Base-by-base conservation (phyloP, 768 basidiomycete species). In the Filobasidium floriforme region DNA sequence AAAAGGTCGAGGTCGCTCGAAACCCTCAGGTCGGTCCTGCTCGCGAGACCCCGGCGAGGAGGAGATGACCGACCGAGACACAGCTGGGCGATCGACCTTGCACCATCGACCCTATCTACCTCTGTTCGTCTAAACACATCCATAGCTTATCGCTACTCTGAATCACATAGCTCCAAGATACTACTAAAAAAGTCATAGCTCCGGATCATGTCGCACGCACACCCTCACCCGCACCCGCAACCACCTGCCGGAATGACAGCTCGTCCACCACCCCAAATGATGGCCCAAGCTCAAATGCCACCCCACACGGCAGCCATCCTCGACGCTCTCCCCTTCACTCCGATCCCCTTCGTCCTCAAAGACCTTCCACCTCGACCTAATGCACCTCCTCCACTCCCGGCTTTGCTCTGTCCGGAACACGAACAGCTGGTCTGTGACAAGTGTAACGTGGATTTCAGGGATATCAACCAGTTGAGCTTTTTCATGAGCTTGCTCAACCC, bases 401-500 rank as follows among this genome's bases (percentile, higher is more conserved):
- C 81, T 22, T 86, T 84, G 1, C 80, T 87, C 43, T 94, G 91
- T 77, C 80, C 78, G 9, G 73, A 77, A 26, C 91, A 93, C 81
- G 82, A 83, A 68, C 80, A 83, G 59, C 88, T 89, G 76, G 86
- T 87, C 75, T 92, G 91, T 79, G 80, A 83, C 60, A 81, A 83
- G 41, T 92, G 90, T 76, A 82, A 82, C 64, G 73, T 88, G 1
- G 89, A 96, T 80, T 92, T 88, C 79, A 78, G 83, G 59, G 80
- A 80, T 61, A 81, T 92, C 62, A 96, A 94, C 78, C 85, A 87
- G 24, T 84, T 93, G 82, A 84, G 68, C 78, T 82, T 70, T 87
- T 91, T 73, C 87, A 88, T 75, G 65, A 68, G 32, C 84, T 82
- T 68, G 80, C 69, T 73, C 4, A 76, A 77, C 14, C 44, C 69